phyloP scores from a whole-genome alignment of 805 yeast species.

The Hanseniaspora singularis region DNA sequence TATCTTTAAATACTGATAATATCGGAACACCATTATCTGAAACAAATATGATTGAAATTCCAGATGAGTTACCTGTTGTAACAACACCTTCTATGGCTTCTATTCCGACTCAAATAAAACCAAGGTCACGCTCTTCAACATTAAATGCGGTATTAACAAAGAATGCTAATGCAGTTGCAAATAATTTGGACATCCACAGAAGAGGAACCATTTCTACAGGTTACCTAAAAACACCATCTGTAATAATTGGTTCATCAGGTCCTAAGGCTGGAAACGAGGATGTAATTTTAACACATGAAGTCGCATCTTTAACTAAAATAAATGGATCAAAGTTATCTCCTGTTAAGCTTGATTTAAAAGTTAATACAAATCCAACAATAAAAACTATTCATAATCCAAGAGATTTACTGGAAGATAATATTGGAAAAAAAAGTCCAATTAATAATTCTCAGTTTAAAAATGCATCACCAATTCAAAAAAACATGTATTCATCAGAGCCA shows the following conservation, averaged over 20 bases:
- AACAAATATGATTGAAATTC: constrained; percentile 41
- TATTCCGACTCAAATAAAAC: constrained; percentile 32
- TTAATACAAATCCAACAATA: neutral
- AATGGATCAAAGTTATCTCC: constrained; percentile 3
- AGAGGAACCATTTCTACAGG: constrained; percentile 22
- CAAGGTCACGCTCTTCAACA: constrained; percentile 30
- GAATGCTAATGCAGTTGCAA: constrained; percentile 20
- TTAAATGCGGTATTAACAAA: constrained; percentile 19
- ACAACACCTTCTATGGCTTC: constrained; percentile 19
- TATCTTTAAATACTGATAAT: constrained; percentile 15
- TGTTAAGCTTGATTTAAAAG: constrained; percentile 7
- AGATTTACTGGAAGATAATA: constrained; percentile 1
- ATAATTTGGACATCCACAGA: constrained; percentile 23
- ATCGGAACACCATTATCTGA: constrained; percentile 14
- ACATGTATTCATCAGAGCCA: constrained; percentile 17
- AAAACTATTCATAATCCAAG: neutral
- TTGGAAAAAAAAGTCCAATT: constrained; percentile 3
- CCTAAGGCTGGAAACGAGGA: neutral
- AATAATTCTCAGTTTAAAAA: constrained; percentile 23
- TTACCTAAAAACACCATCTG: constrained; percentile 8
- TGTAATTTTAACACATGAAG: neutral
- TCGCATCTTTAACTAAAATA: neutral
- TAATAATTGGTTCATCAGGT: neutral
- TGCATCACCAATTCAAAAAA: constrained; percentile 37
- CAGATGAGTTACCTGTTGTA: constrained; percentile 32